Conservation (phyloP, 2,329 filamentous ascomycete species). For the Alternaria sp. region DNA sequence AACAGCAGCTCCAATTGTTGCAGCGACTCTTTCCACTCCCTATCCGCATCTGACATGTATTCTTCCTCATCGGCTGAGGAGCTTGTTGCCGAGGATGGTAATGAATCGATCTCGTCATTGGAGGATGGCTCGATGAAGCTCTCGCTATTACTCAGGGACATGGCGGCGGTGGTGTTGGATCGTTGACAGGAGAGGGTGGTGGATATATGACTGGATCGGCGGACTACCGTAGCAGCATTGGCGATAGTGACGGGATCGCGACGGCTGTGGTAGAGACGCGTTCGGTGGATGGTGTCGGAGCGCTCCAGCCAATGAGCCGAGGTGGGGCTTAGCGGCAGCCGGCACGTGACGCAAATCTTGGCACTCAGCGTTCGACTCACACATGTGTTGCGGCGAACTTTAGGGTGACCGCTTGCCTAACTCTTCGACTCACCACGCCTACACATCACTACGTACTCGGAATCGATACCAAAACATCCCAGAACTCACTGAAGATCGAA, state of each 20-base stretch:
- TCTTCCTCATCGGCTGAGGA: slow-evolving; percentile 64
- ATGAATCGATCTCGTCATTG: slow-evolving; percentile 57
- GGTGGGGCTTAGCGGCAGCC: slow-evolving; percentile 26
- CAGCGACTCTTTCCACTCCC: slow-evolving; percentile 92
- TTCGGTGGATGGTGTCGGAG: slow-evolving; percentile 27
- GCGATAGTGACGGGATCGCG: slow-evolving; percentile 8
- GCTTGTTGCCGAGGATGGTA: slow-evolving; percentile 59
- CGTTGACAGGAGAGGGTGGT: neutral
- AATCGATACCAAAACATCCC: neutral
- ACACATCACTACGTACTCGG: neutral
- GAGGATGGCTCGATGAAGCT: slow-evolving; percentile 47
- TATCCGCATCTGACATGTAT: slow-evolving; percentile 80
- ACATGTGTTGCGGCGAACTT: slow-evolving; percentile 19
- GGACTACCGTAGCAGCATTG: slow-evolving; percentile 31
- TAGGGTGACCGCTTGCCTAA: neutral
- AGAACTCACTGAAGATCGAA: slow-evolving; percentile 5
- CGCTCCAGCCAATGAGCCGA: slow-evolving; percentile 33
- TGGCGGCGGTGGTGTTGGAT: slow-evolving; percentile 18
- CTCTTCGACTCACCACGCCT: neutral
- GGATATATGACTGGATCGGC: neutral
- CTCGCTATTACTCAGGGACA: slow-evolving; percentile 47
- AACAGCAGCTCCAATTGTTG: slow-evolving; percentile 92
- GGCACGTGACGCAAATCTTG: slow-evolving; percentile 29
- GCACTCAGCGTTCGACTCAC: slow-evolving; percentile 25
- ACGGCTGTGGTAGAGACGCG: slow-evolving; percentile 9